Conservation (phyloP, 805 yeast genomes). For the Candida andamanensis region DNA sequence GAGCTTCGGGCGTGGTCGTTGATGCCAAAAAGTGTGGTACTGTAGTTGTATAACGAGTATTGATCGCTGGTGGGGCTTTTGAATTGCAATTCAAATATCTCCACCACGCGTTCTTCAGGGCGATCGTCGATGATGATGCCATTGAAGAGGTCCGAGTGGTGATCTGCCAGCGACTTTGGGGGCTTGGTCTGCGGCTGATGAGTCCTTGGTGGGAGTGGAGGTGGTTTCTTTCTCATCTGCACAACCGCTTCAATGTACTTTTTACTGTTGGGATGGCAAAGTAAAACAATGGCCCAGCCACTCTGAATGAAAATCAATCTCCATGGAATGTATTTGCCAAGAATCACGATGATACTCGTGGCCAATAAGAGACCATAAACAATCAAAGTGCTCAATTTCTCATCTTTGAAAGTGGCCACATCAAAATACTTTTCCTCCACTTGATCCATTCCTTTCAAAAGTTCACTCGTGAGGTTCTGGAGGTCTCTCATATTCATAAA, state of each 20-base stretch:
- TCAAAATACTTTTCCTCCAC: slow-evolving; percentile 54
- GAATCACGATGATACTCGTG: slow-evolving; percentile 36
- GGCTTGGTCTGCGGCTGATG: slow-evolving; percentile 6
- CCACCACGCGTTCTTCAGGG: slow-evolving; percentile 59
- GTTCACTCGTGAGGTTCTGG: slow-evolving; percentile 57
- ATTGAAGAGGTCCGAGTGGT: slow-evolving; percentile 16
- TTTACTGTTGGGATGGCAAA: slow-evolving; percentile 57
- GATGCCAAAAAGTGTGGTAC: slow-evolving; percentile 51
- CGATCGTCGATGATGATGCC: slow-evolving; percentile 68
- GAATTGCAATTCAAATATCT: slow-evolving; percentile 70
- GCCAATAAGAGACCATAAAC: slow-evolving; percentile 31
- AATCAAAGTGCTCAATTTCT: slow-evolving; percentile 58
- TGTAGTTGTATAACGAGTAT: slow-evolving; percentile 60
- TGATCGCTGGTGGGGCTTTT: slow-evolving; percentile 54
- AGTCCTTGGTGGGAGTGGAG: slow-evolving; percentile 5
- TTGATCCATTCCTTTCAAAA: slow-evolving; percentile 45
- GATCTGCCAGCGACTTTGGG: slow-evolving; percentile 2
- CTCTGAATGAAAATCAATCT: slow-evolving; percentile 46
- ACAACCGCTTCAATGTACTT: slow-evolving; percentile 19
- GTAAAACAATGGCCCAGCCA: slow-evolving; percentile 52
- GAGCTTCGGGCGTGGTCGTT: slow-evolving; percentile 35
- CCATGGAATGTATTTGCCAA: slow-evolving; percentile 61
- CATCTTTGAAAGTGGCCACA: slow-evolving; percentile 68
- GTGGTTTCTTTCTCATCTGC: slow-evolving; percentile 9
- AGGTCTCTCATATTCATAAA: slow-evolving; percentile 66